Evolutionary conservation across 176 grass and related monocot genomes (phyloP), one percentile per base, ranked within the genome.

Genomic region (Phoenix roebelenii): DNA sequence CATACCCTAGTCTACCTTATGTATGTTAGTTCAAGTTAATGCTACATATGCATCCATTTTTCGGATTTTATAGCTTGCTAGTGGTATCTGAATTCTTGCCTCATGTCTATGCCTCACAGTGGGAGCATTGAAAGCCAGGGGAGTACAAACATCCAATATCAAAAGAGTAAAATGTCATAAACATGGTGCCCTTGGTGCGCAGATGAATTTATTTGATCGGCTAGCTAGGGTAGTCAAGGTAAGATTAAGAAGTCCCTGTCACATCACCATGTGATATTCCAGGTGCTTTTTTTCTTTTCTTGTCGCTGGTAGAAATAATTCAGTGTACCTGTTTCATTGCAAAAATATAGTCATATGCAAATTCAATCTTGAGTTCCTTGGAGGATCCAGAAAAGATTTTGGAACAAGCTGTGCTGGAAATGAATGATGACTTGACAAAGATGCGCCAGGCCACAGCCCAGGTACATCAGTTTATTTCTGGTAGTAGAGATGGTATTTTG

Each of bases 361-460:
- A 93, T 86, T 76, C 88, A 23, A 60, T 98, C 57, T 22, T 98
- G 66, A 93, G 74, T 74, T 54, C 94, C 25, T 89, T 98, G 76
- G 94, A 98, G 65, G 94, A 98, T 72, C 94, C 94, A 25, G 94
- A 98, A 67, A 98, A 98, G 82, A 98, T 98, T 49, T 84, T 98
- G 60, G 94, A 98, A 25, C 94, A 98, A 69, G 94, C 94, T 1
- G 94, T 98, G 57, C 50, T 98, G 39, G 94, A 98, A 64, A 98
- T 98, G 94, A 98, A 85, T 59, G 94, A 98, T 49, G 94, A 98
- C 64, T 88, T 98, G 52, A 92, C 77, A 53, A 98, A 98, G 75
- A 92, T 98, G 94, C 85, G 94, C 23, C 94, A 98, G 74, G 94
- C 94, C 52, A 98, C 94, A 61, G 94, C 94, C 59, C 94, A 98